These are phyloP conservation scores for Cladosporium colombiae DNA, from an alignment of 2,329 filamentous ascomycete genomes.

Conservation along the genomic window DNA sequence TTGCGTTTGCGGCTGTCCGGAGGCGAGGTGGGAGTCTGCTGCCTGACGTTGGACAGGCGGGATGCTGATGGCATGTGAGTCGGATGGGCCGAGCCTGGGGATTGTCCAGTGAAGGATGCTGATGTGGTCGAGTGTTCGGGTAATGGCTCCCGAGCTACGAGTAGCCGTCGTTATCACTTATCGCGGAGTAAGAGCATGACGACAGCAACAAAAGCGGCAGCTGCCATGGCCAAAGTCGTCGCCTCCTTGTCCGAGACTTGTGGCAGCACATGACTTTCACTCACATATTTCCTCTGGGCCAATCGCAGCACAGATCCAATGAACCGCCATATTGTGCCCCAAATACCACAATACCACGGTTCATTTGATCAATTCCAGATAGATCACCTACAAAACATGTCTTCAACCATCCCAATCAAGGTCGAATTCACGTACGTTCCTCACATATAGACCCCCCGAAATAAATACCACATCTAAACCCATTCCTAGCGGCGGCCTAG, in stretches of 20 bases:
- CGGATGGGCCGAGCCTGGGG: no score
- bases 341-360: neutral
- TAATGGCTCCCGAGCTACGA: neutral
- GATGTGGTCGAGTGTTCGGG: neutral
- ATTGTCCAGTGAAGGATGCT: neutral
- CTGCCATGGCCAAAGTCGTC: slow-evolving; percentile 1
- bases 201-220: neutral
- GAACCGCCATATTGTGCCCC: neutral
- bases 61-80: slow-evolving; percentile 16
- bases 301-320: neutral
- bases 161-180: slow-evolving; percentile 4
- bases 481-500: slow-evolving; percentile 71
- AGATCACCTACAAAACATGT: slow-evolving; percentile 21
- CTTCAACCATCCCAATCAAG: slow-evolving; percentile 55
- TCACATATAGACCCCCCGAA: neutral
- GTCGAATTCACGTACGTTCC: slow-evolving; percentile 69
- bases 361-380: neutral
- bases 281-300: neutral
- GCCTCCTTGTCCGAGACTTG: neutral
- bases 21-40: slow-evolving; percentile 20
- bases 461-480: neutral
- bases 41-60: slow-evolving; percentile 9
- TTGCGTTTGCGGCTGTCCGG: slow-evolving; percentile 31
- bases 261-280: neutral
- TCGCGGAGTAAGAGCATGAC: neutral